A percentile compares a stretch with the other conserved stretches of the same genome.
Conservation (phyloP, 495 filamentous ascomycete genomes). For the Astrothelium macrocarpum region DNA sequence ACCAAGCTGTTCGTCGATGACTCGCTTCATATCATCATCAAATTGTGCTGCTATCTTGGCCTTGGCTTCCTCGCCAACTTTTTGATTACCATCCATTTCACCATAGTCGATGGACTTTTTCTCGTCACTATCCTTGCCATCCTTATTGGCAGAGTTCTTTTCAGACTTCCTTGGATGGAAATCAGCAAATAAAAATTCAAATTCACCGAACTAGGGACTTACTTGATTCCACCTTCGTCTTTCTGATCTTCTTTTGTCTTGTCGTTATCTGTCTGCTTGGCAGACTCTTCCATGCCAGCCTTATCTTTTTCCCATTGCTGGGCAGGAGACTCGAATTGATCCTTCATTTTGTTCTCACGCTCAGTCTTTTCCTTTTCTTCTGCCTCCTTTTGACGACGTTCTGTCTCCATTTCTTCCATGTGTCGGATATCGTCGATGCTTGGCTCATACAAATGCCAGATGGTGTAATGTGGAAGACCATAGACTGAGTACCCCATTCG, state of each 20-base stretch:
- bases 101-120: background rate
- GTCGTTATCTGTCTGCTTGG: conserved; percentile 48
- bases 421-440: conserved; percentile 93
- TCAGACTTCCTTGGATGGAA: background rate
- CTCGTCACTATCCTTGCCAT: background rate
- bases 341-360: conserved; percentile 57
- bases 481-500: conserved; percentile 95
- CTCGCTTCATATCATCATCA: background rate
- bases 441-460: conserved; percentile 99
- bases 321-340: conserved; percentile 46
- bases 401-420: conserved; percentile 92
- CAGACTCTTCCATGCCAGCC: conserved; percentile 58
- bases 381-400: conserved; percentile 58
- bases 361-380: conserved; percentile 60
- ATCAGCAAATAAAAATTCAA: background rate
- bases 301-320: conserved; percentile 75
- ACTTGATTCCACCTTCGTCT: background rate
- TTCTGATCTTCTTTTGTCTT: conserved; percentile 34
- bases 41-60: background rate
- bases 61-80: background rate
- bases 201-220: background rate
- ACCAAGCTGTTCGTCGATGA: background rate
- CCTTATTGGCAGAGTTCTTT: background rate
- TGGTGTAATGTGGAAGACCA: conserved; percentile 93
- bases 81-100: background rate